Conservation (phyloP, 78 protist species). For the Dictyostelium citrinum region DNA sequence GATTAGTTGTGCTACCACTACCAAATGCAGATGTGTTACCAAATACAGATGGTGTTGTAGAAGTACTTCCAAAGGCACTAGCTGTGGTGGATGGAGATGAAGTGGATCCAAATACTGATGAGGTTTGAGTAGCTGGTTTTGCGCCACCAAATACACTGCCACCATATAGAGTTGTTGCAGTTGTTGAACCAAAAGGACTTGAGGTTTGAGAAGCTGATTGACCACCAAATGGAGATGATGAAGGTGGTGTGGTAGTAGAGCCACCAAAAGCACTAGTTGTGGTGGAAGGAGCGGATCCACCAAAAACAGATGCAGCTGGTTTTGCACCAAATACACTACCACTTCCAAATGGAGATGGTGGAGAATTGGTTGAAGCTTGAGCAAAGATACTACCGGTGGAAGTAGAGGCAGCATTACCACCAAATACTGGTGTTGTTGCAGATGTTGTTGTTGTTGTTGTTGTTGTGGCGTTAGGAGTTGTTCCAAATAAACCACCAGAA, state of each 20-base stretch:
- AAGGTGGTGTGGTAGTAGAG: background rate
- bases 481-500: background rate
- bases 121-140: background rate
- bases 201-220: too few relatives aligned
- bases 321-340: background rate
- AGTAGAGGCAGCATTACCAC: background rate
- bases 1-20: background rate
- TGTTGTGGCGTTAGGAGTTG: too few relatives aligned
- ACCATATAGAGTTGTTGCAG: background rate
- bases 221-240: background rate
- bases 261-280: background rate
- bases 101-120: background rate
- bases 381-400: background rate
- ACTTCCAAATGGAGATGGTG: background rate
- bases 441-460: background rate
- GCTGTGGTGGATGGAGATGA: background rate
- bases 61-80: slow-evolving; percentile 8
- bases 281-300: background rate
- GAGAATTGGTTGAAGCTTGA: background rate
- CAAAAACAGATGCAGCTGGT: background rate
- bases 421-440: background rate
- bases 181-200: background rate
- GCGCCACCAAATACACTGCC: background rate
- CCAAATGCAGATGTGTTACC: slow-evolving; percentile 7
- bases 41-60: background rate